Percentiles rank a stretch among this genome's conserved stretches.
These are phyloP conservation scores for Castanea sativa DNA, from an alignment of 306 rosid genomes.

Conservation along the genomic window DNA sequence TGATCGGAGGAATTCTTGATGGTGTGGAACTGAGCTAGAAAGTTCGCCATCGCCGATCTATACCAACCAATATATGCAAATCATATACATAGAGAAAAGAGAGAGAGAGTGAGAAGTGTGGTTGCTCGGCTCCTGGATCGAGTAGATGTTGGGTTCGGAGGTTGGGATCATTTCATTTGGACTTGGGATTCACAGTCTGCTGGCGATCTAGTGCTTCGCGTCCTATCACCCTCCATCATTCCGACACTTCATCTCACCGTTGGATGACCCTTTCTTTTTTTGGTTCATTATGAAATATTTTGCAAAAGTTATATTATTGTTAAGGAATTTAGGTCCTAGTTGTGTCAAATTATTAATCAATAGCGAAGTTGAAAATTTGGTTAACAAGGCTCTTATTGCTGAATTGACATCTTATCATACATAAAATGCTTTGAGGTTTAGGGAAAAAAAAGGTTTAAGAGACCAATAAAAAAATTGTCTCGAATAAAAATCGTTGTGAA, in stretches of 20 bases:
- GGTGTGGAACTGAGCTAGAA: constrained; percentile 92
- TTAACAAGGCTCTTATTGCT: too few relatives aligned
- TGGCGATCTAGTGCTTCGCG: constrained; percentile 53
- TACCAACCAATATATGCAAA: constrained; percentile 17
- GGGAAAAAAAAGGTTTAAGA: too few relatives aligned
- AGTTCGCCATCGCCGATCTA: constrained; percentile 82
- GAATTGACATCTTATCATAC: too few relatives aligned
- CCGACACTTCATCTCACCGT: constrained; percentile 33
- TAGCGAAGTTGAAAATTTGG: too few relatives aligned
- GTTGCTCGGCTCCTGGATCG: neutral
- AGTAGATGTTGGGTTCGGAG: neutral
- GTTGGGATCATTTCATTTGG: constrained; percentile 5
- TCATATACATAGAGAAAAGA: constrained; percentile 16
- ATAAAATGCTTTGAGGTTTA: too few relatives aligned
- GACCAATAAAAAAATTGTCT: too few relatives aligned
- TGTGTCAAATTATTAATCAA: too few relatives aligned
- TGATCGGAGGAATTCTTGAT: constrained; percentile 83
- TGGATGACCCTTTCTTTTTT: neutral
- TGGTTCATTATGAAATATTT: too few relatives aligned
- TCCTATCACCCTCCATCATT: constrained; percentile 7
- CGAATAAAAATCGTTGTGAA: too few relatives aligned
- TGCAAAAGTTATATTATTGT: too few relatives aligned
- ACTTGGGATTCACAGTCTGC: constrained; percentile 19
- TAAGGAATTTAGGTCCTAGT: too few relatives aligned
- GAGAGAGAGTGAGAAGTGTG: neutral